Conservation (phyloP, 352 stramenopile genomes). For the Globisporangium paroecandrum region DNA sequence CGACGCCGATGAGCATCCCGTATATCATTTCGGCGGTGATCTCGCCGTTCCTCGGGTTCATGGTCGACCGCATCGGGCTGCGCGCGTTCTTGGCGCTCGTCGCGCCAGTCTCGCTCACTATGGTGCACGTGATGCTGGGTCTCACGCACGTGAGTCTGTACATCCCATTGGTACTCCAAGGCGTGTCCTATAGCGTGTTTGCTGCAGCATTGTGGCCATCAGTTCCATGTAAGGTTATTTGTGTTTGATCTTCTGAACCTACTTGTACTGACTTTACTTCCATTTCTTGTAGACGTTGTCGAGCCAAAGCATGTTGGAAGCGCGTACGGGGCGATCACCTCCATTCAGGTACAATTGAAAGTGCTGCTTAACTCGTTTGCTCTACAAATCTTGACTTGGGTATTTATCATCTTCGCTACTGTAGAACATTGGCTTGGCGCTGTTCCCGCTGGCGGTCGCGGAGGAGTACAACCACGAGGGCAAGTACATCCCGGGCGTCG, state of each 20-base stretch:
- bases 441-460: slow-evolving; percentile 76
- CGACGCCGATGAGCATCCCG: slow-evolving; percentile 90
- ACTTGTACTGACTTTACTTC: not conserved
- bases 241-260: not conserved
- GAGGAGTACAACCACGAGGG: slow-evolving; percentile 68
- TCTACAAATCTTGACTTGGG: not conserved
- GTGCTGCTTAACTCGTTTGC: not conserved
- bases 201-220: slow-evolving; percentile 91
- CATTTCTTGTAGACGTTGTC: slow-evolving; percentile 64
- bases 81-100: slow-evolving; percentile 81
- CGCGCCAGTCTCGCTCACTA: slow-evolving; percentile 72
- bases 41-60: slow-evolving; percentile 88
- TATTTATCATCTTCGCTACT: slow-evolving; percentile 1
- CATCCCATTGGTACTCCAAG: slow-evolving; percentile 86
- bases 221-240: slow-evolving; percentile 56
- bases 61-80: slow-evolving; percentile 88
- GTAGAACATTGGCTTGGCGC: slow-evolving; percentile 78
- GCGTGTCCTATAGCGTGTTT: slow-evolving; percentile 91
- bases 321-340: slow-evolving; percentile 92
- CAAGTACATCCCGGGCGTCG: slow-evolving; percentile 75
- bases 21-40: slow-evolving; percentile 92
- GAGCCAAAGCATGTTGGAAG: slow-evolving; percentile 85
- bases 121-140: slow-evolving; percentile 89
- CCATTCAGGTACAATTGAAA: slow-evolving; percentile 67
- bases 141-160: slow-evolving; percentile 73